A percentile compares a stretch with the other conserved stretches of the same genome.
Conservation (phyloP, 2,329 filamentous ascomycete genomes). For the Cercospora sesami region DNA sequence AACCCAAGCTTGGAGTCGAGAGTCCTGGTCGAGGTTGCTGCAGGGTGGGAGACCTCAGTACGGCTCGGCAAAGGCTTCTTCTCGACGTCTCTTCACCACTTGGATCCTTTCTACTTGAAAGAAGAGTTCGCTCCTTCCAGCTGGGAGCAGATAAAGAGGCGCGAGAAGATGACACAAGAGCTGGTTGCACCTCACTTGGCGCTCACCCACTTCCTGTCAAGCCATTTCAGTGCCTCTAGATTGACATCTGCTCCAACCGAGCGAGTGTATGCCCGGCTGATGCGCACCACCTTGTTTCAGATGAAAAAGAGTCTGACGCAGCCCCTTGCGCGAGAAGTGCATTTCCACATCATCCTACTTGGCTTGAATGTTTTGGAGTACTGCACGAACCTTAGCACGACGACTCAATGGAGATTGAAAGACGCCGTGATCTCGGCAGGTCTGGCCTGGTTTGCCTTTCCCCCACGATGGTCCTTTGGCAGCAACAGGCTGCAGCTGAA, state of each 20-base stretch:
- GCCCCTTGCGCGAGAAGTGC: constrained; percentile 86
- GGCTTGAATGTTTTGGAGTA: constrained; percentile 74
- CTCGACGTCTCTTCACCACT: constrained; percentile 67
- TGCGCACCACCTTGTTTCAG: constrained; percentile 75
- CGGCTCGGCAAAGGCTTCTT: constrained; percentile 79
- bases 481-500: constrained; percentile 92
- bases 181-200: constrained; percentile 82
- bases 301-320: constrained; percentile 71
- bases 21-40: constrained; percentile 80
- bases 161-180: constrained; percentile 77
- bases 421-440: constrained; percentile 84
- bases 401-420: constrained; percentile 78
- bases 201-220: constrained; percentile 83
- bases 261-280: constrained; percentile 75
- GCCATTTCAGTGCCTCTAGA: constrained; percentile 92
- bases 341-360: constrained; percentile 84
- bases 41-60: constrained; percentile 87
- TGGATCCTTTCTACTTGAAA: constrained; percentile 85
- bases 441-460: constrained; percentile 81
- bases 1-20: constrained; percentile 85
- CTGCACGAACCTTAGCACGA: constrained; percentile 63
- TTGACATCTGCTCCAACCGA: constrained; percentile 80
- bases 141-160: constrained; percentile 68
- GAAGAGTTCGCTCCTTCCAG: constrained; percentile 94
- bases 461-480: constrained; percentile 90